Evolutionary conservation across 23 red algal species (phyloP).

Genomic region (Gracilaria domingensis): DNA sequence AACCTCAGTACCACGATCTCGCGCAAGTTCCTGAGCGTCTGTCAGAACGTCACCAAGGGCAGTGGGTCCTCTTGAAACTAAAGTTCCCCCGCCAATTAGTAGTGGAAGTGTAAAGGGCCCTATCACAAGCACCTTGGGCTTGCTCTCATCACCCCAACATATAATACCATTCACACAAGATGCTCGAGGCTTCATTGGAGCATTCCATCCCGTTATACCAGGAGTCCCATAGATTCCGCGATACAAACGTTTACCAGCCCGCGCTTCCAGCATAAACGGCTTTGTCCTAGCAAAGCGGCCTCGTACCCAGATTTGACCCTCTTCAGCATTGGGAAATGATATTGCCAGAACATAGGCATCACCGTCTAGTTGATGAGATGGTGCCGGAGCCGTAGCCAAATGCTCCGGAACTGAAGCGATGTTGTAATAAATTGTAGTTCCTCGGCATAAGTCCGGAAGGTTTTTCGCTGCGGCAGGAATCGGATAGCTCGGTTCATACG

Average conservation of each 20-base stretch:
- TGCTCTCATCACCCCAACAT: slow-evolving; percentile 19
- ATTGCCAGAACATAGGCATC: slow-evolving; percentile 76
- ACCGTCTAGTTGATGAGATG: slow-evolving; percentile 75
- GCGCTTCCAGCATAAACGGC: slow-evolving; percentile 50
- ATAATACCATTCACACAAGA: slow-evolving; percentile 39
- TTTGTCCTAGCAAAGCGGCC: slow-evolving; percentile 76
- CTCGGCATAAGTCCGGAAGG: not conserved
- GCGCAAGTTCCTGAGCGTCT: slow-evolving; percentile 46
- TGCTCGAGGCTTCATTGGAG: slow-evolving; percentile 62
- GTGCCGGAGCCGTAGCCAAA: not conserved
- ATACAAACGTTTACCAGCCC: slow-evolving; percentile 23
- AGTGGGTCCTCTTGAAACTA: slow-evolving; percentile 60
- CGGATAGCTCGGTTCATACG: slow-evolving; percentile 29
- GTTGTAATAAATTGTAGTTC: slow-evolving; percentile 59
- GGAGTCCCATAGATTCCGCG: slow-evolving; percentile 71
- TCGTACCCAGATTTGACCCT: slow-evolving; percentile 64
- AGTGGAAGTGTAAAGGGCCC: slow-evolving; percentile 58
- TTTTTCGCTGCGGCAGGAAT: slow-evolving; percentile 12
- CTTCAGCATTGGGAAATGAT: slow-evolving; percentile 37
- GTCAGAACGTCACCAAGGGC: slow-evolving; percentile 62
- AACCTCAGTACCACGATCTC: slow-evolving; percentile 39
- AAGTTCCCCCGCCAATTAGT: slow-evolving; percentile 43
- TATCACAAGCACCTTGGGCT: slow-evolving; percentile 44
- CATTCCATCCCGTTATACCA: slow-evolving; percentile 48
- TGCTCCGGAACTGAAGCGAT: slow-evolving; percentile 57